Conservation (phyloP, 257 asterid species). For the Pogostemon cablin region DNA sequence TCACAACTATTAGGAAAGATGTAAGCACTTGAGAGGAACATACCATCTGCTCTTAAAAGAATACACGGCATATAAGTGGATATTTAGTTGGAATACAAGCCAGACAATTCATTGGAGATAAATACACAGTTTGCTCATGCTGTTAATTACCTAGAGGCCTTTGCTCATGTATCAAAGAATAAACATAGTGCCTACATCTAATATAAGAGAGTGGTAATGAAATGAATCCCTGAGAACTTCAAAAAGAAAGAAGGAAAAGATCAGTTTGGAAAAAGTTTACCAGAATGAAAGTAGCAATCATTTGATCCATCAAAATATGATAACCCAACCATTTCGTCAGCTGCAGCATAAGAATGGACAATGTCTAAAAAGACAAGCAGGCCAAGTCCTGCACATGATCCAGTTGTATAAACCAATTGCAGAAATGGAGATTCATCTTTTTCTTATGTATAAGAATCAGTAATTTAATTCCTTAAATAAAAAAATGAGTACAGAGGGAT, state of each 20-base stretch:
- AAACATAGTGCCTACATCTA: background rate
- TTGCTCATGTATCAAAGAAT: too few species aligned
- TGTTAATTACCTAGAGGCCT: too few species aligned
- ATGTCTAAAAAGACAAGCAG: constrained; percentile 84
- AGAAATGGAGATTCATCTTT: constrained; percentile 25
- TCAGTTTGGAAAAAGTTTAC: constrained; percentile 41
- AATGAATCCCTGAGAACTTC: constrained; percentile 26
- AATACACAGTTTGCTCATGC: too few species aligned
- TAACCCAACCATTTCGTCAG: constrained; percentile 96
- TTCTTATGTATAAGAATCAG: background rate
- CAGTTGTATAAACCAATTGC: constrained; percentile 14
- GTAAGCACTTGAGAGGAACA: too few species aligned
- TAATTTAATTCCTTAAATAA: background rate
- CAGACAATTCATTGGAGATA: too few species aligned
- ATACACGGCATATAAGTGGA: too few species aligned
- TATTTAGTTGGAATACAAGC: too few species aligned
- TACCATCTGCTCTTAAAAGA: too few species aligned
- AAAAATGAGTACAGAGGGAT: background rate
- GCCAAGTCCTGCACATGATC: constrained; percentile 73
- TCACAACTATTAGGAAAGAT: too few species aligned
- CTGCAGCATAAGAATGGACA: constrained; percentile 95
- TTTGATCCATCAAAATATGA: constrained; percentile 96
- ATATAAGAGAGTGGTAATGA: constrained; percentile 15
- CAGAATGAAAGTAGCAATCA: constrained; percentile 96
- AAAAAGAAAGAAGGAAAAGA: background rate